Conservation (phyloP, 2,329 filamentous ascomycete species). For the Diplodia intermedia region DNA sequence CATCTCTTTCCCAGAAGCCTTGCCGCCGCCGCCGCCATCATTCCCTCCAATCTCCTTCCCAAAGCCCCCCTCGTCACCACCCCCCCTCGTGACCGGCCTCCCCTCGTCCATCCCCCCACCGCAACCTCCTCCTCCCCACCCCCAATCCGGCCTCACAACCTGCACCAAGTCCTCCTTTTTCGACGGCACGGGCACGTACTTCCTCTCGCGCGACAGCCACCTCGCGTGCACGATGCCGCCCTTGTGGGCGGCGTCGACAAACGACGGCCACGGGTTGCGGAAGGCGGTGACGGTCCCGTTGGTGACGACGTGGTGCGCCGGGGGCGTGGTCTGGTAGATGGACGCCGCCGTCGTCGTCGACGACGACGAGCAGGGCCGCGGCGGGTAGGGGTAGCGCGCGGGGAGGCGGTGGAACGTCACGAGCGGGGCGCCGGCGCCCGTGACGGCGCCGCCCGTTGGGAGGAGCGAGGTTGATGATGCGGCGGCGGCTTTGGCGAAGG, state of each 20-base stretch:
- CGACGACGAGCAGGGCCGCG: not conserved
- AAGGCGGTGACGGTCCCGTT: conserved; percentile 46
- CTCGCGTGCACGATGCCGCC: conserved; percentile 44
- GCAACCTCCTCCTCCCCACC: not conserved
- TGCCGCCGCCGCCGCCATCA: too few relatives aligned
- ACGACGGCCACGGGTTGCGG: conserved; percentile 59
- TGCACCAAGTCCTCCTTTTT: conserved; percentile 51
- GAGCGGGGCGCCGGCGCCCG: not conserved
- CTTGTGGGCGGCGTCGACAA: conserved; percentile 28
- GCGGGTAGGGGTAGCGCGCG: not conserved
- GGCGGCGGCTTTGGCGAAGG: not conserved
- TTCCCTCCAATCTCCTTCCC: not conserved
- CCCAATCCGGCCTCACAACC: conserved; percentile 52
- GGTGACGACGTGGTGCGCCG: conserved; percentile 36
- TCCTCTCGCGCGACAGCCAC: conserved; percentile 48
- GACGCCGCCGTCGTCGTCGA: not conserved
- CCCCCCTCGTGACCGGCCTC: not conserved
- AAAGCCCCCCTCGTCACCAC: not conserved
- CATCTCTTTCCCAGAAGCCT: conserved; percentile 44
- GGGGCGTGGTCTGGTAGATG: not conserved
- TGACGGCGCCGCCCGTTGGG: not conserved
- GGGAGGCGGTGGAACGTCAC: conserved; percentile 17
- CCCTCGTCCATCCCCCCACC: not conserved
- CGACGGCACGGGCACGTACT: conserved; percentile 56
- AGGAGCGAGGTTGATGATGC: not conserved